A percentile compares a stretch with the other conserved stretches of the same genome.
Evolutionary conservation across 2,329 filamentous ascomycete genomes (phyloP).

Genomic region (Bipolaris victoriae): DNA sequence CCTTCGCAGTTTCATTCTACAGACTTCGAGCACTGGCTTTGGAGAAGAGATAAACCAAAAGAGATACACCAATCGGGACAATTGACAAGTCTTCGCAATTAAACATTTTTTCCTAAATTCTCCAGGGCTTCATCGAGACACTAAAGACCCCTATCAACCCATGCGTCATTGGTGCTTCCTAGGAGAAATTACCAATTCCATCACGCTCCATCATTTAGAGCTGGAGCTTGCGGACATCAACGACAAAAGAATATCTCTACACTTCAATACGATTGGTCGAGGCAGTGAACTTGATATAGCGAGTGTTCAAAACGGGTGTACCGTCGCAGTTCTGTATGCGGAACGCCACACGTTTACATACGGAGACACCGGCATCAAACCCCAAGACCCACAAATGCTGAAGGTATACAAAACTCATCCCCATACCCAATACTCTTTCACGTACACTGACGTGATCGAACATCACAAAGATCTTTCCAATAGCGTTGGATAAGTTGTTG

Average conservation of each 20-base stretch:
- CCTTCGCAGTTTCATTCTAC: constrained; percentile 16
- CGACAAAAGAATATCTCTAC: constrained; percentile 29
- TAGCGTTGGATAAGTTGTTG: too few relatives aligned
- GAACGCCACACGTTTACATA: too few relatives aligned
- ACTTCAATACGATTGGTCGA: constrained; percentile 35
- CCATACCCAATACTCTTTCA: too few relatives aligned
- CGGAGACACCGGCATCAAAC: too few relatives aligned
- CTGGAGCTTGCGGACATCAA: constrained; percentile 35
- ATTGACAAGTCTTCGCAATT: constrained; percentile 23
- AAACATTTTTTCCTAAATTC: constrained; percentile 20
- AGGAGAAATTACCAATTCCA: constrained; percentile 30
- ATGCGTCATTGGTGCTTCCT: constrained; percentile 31
- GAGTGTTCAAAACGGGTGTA: constrained; percentile 27
- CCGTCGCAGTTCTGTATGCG: constrained; percentile 15
- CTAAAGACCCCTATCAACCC: constrained; percentile 14
- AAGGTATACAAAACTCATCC: too few relatives aligned
- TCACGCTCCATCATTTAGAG: constrained; percentile 26
- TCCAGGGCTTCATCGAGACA: neutral
- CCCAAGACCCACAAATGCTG: too few relatives aligned
- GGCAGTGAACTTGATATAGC: constrained; percentile 30
- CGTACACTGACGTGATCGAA: too few relatives aligned
- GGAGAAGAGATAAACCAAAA: constrained; percentile 29
- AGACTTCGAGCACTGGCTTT: constrained; percentile 37
- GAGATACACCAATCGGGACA: constrained; percentile 10
- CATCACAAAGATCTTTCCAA: too few relatives aligned